phyloP scores from a whole-genome alignment of 1,139 yeast genomes.

The Saccharomyces hybrid region DNA sequence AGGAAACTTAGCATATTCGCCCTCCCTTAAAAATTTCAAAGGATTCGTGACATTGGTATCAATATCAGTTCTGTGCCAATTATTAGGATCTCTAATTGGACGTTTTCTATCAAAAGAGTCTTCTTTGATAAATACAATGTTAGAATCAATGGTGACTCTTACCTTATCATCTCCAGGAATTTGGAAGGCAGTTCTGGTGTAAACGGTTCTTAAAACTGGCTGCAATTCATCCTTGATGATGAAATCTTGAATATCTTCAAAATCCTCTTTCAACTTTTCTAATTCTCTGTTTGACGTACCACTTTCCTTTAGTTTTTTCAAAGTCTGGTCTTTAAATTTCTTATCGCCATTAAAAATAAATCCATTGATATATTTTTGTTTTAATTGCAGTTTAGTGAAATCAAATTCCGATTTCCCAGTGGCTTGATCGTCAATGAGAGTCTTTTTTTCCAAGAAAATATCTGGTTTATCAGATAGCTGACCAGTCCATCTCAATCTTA shows the following conservation, averaged over 20 bases:
- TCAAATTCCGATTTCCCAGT: slow-evolving; percentile 43
- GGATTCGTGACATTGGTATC: slow-evolving; percentile 71
- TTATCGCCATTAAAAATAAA: slow-evolving; percentile 44
- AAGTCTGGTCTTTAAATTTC: slow-evolving; percentile 40
- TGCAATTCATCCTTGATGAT: slow-evolving; percentile 61
- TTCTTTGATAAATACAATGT: slow-evolving; percentile 80
- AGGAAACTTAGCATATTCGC: slow-evolving; percentile 82
- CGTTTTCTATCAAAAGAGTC: slow-evolving; percentile 77
- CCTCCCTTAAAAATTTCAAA: slow-evolving; percentile 67
- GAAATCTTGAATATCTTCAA: slow-evolving; percentile 54
- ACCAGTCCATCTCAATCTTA: slow-evolving; percentile 90
- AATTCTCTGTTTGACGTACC: slow-evolving; percentile 46
- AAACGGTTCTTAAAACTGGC: slow-evolving; percentile 80
- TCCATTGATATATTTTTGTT: slow-evolving; percentile 70
- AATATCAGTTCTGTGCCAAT: slow-evolving; percentile 90
- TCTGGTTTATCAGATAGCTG: slow-evolving; percentile 68
- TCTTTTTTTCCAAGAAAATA: slow-evolving; percentile 71
- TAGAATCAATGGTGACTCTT: slow-evolving; percentile 83
- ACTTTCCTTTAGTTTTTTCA: slow-evolving; percentile 49
- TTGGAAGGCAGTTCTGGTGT: slow-evolving; percentile 92
- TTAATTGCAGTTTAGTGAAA: slow-evolving; percentile 50
- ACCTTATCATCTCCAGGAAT: slow-evolving; percentile 95
- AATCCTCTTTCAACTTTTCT: slow-evolving; percentile 46
- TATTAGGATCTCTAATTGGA: slow-evolving; percentile 81
- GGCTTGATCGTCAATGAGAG: slow-evolving; percentile 50